Conservation (phyloP, 306 rosid species). For the Quercus robur region DNA sequence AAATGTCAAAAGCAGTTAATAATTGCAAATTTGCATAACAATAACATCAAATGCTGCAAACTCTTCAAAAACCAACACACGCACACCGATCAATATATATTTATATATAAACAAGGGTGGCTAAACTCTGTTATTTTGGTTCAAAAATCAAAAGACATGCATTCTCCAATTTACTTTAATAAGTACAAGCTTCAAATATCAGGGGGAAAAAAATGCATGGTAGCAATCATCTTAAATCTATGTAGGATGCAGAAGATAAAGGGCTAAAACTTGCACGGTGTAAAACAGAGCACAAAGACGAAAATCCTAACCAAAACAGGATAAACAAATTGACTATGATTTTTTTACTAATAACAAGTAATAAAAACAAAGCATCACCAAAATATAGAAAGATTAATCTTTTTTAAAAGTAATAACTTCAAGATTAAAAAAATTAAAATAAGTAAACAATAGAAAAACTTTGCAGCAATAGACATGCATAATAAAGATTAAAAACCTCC, state of each 20-base stretch:
- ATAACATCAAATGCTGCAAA: slow-evolving; percentile 3
- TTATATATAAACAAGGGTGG: not conserved
- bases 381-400: not conserved
- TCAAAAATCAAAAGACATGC: not conserved
- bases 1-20: not conserved
- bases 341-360: not conserved
- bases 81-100: no score
- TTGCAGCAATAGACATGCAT: not conserved
- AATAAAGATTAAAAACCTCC: not conserved
- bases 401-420: not conserved
- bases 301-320: not conserved
- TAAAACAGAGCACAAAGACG: not conserved
- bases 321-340: not conserved
- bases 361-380: no score
- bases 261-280: not conserved
- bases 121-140: not conserved
- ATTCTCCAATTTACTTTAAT: not conserved
- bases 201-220: not conserved
- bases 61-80: not conserved
- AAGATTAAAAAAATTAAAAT: not conserved
- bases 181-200: not conserved
- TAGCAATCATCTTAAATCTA: not conserved
- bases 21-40: slow-evolving; percentile 1
- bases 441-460: not conserved
- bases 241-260: no score